Evolutionary conservation across 1,284 basidiomycete species (phyloP), one percentile per base, ranked within the genome.

Genomic region (Fomitopsis pinicola): DNA sequence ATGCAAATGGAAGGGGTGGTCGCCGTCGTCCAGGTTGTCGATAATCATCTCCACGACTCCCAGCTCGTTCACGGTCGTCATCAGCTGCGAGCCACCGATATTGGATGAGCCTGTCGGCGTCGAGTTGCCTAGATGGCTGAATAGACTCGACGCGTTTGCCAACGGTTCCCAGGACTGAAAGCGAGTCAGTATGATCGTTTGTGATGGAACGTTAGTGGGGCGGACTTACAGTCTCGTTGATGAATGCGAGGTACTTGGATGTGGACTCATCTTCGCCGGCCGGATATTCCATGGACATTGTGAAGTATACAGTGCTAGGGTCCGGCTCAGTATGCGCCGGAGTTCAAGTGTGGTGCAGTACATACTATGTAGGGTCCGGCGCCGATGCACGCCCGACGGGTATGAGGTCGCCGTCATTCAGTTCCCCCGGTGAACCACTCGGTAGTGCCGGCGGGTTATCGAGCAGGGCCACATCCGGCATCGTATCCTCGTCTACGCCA

Each of bases 1-100:
- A 50, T 77, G 74, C 56, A 78, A 70, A 59, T 80, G 79, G 70
- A 81, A 79, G 0, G 80, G 80, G 61, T 80, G 79, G 56, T 75
- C 72, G 12, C 76, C 77, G 58, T 80, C 77, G 66, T 79, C 77
- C 33, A 72, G 55, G 56, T 73, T 76, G 55, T 73, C 67, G 46
- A 76, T 67, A 22, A 67, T 58, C 42, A 76, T 60, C 57, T 76
- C 72, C 22, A 75, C 63, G 14, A 71, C 69, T 19, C 72, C 68
- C 48, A 70, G 64, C 42, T 70, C 68, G 64, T 75, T 69, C 30
- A 69, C 65, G 15, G 72, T 74, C 55, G 72, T 66, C 40, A 74
- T 59, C 35, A 75, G 67, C 64, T 75, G 74, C 54, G 65, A 64
- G 60, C 58, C 62, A 28, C 61, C 63, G 54, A 61, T 46, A 45